These are phyloP conservation scores for Fusarium chuoi DNA, from an alignment of 2,329 filamentous ascomycete genomes.

Conservation along the genomic window DNA sequence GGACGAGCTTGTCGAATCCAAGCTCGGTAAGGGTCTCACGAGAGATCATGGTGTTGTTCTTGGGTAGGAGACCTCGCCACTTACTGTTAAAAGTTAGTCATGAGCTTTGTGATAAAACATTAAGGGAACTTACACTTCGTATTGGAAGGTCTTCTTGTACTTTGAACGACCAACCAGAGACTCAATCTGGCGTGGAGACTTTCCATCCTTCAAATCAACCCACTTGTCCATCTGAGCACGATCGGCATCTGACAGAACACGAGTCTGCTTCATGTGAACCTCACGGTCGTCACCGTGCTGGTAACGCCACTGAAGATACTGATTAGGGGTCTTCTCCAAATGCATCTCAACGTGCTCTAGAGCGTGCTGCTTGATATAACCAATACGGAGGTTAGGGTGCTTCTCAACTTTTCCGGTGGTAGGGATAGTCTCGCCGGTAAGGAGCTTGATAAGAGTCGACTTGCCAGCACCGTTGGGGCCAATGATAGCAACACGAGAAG, in stretches of 20 bases:
- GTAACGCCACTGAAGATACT: constrained; percentile 99
- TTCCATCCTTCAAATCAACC: constrained; percentile 86
- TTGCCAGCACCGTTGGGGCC: constrained; percentile 98
- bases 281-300: constrained; percentile 97
- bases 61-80: constrained; percentile 89
- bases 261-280: constrained; percentile 97
- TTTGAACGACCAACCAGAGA: constrained; percentile 95
- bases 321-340: constrained; percentile 97
- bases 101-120: not conserved
- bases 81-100: constrained; percentile 66
- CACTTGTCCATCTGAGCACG: constrained; percentile 91
- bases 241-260: constrained; percentile 86
- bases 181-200: constrained; percentile 81
- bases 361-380: constrained; percentile 99
- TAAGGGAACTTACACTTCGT: constrained; percentile 77
- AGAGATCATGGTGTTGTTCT: constrained; percentile 92
- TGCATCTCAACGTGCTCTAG: constrained; percentile 99
- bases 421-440: constrained; percentile 92
- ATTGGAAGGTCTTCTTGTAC: constrained; percentile 99
- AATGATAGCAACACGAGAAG: constrained; percentile 94
- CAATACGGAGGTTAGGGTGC: constrained; percentile 97
- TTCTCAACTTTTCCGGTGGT: constrained; percentile 91
- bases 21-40: constrained; percentile 88
- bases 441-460: constrained; percentile 95
- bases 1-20: constrained; percentile 92